Conservation (phyloP, 306 rosid species). For the Prunus campanulata region DNA sequence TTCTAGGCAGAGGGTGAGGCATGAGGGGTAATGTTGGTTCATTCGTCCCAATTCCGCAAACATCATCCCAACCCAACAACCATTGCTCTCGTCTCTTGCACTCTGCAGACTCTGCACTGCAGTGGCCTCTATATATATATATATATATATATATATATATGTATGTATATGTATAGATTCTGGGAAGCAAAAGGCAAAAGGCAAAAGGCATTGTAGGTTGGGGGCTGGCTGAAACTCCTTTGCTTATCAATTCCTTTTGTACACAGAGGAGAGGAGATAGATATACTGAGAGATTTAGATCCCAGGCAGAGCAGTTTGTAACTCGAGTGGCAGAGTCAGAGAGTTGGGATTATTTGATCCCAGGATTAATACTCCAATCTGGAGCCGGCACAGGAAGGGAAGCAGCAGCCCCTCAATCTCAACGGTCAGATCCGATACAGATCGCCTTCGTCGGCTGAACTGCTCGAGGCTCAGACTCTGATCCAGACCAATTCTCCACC, state of each 20-base stretch:
- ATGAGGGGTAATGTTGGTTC: background rate
- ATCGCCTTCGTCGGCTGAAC: conserved; percentile 90
- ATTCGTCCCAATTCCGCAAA: background rate
- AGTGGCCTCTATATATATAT: background rate
- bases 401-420: conserved; percentile 40
- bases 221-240: background rate
- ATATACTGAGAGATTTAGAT: background rate
- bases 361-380: conserved; percentile 31
- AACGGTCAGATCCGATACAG: conserved; percentile 99
- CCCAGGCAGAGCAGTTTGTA: background rate
- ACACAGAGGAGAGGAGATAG: background rate
- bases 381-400: conserved; percentile 70
- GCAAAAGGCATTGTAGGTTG: background rate
- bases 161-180: background rate
- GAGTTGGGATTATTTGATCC: conserved; percentile 14
- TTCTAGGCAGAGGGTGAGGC: background rate
- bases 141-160: background rate
- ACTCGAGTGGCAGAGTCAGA: background rate
- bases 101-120: background rate
- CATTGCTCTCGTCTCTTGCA: background rate
- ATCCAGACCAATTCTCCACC: conserved; percentile 56
- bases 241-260: background rate
- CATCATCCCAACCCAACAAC: background rate
- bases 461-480: conserved; percentile 41
- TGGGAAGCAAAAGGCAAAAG: background rate